phyloP scores from a whole-genome alignment of 805 yeast genomes.

The Metschnikowia colocasiae region DNA sequence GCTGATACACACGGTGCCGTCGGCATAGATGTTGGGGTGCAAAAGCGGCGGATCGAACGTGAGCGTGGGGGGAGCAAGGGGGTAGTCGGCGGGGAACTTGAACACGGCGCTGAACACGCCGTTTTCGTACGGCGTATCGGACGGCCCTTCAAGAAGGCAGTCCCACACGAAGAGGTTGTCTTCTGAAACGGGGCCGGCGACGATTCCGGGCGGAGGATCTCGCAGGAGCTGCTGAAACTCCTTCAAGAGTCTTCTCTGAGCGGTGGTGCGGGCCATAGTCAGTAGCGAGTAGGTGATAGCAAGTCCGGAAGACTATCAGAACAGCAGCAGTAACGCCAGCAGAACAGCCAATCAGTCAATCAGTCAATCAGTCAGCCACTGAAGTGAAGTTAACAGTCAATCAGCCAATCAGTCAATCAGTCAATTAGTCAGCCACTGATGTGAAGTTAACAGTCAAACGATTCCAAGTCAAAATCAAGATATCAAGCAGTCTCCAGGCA shows the following conservation, averaged over 20 bases:
- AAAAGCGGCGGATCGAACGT: slow-evolving; percentile 74
- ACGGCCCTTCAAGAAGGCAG: slow-evolving; percentile 78
- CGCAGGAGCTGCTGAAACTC: slow-evolving; percentile 82
- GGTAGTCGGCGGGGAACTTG: slow-evolving; percentile 75
- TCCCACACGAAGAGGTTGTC: slow-evolving; percentile 78
- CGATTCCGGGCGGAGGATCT: slow-evolving; percentile 92
- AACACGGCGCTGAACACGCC: slow-evolving; percentile 81
- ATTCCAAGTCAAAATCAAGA: no score
- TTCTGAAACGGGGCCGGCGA: slow-evolving; percentile 85
- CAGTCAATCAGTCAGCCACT: no score
- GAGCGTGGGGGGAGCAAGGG: slow-evolving; percentile 76
- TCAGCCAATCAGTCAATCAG: no score
- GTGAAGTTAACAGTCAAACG: no score
- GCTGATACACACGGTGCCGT: slow-evolving; percentile 94
- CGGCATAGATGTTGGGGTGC: slow-evolving; percentile 92
- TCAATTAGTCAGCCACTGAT: no score
- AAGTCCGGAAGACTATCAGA: no score
- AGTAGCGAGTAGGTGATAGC: no score
- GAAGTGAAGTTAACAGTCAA: no score
- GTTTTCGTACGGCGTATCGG: slow-evolving; percentile 79
- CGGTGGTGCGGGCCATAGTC: slow-evolving; percentile 47
- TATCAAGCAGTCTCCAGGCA: no score
- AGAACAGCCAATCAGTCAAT: no score
- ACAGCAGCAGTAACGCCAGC: no score
- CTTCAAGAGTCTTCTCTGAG: slow-evolving; percentile 80